These are phyloP conservation scores for Epichloe festucae DNA, from an alignment of 2,329 filamentous ascomycete genomes.

Conservation along the genomic window DNA sequence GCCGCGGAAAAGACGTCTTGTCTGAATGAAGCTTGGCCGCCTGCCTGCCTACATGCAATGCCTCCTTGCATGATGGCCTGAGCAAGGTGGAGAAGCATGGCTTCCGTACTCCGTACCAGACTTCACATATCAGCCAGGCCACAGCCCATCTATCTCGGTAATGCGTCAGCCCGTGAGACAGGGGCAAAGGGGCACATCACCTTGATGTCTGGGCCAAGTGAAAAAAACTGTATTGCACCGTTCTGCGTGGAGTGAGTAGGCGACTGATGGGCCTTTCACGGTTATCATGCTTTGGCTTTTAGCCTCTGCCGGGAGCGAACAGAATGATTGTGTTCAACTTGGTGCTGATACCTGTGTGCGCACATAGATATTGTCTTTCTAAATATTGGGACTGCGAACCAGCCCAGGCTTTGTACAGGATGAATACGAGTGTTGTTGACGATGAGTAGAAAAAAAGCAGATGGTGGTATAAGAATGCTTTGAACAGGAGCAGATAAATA, in stretches of 20 bases:
- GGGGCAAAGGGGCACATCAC: background rate
- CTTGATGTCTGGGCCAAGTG: too few relatives aligned
- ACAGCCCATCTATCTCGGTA: background rate
- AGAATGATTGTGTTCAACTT: background rate
- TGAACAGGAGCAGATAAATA: background rate
- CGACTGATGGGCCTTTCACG: background rate
- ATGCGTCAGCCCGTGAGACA: background rate
- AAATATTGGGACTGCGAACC: background rate
- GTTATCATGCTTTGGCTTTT: background rate
- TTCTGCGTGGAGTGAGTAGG: background rate
- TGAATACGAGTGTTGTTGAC: background rate
- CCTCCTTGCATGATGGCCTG: slow-evolving; percentile 3
- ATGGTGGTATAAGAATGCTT: slow-evolving; percentile 1
- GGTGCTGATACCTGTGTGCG: background rate
- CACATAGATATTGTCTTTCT: background rate
- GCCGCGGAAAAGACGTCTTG: background rate
- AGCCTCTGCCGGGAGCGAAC: background rate
- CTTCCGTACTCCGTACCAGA: background rate
- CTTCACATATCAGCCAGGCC: too few relatives aligned
- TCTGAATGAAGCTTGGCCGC: background rate
- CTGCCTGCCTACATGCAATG: background rate
- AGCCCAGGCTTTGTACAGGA: background rate
- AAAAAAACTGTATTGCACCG: background rate
- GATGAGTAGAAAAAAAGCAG: background rate
- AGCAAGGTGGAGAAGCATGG: background rate